Conservation (phyloP, 257 asterid genomes). For the Coffea canephora region DNA sequence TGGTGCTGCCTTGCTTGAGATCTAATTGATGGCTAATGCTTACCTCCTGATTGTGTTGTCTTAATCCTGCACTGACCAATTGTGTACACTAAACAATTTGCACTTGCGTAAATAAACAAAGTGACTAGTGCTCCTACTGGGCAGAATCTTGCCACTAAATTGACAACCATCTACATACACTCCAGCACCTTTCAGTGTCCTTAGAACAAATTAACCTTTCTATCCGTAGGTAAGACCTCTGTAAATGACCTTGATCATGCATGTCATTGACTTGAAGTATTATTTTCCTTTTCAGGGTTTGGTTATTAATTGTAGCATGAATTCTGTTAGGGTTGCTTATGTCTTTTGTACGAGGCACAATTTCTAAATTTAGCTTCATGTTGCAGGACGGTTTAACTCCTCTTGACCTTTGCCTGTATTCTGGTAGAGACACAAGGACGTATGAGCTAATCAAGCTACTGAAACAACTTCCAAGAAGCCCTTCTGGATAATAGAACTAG, state of each 20-base stretch:
- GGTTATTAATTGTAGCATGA: not conserved
- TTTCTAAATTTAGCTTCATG: not conserved
- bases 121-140: not conserved
- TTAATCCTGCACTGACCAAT: not conserved
- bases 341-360: not conserved
- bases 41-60: not conserved
- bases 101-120: not conserved
- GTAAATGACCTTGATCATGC: not conserved
- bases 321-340: not conserved
- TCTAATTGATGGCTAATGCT: not conserved
- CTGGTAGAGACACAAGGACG: slow-evolving; percentile 60
- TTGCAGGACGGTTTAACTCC: slow-evolving; percentile 76
- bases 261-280: not conserved
- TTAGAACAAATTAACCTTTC: not conserved
- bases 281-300: not conserved
- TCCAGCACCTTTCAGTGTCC: not conserved
- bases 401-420: slow-evolving; percentile 63
- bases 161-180: not conserved
- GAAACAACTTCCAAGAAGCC: slow-evolving; percentile 38
- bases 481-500: not conserved
- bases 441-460: slow-evolving; percentile 72
- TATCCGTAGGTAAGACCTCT: not conserved
- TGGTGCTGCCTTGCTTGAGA: not conserved
- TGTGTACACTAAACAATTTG: not conserved
- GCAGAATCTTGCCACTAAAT: not conserved